Base-by-base conservation (phyloP, 2,329 filamentous ascomycete species). In the Phoma sp. region DNA sequence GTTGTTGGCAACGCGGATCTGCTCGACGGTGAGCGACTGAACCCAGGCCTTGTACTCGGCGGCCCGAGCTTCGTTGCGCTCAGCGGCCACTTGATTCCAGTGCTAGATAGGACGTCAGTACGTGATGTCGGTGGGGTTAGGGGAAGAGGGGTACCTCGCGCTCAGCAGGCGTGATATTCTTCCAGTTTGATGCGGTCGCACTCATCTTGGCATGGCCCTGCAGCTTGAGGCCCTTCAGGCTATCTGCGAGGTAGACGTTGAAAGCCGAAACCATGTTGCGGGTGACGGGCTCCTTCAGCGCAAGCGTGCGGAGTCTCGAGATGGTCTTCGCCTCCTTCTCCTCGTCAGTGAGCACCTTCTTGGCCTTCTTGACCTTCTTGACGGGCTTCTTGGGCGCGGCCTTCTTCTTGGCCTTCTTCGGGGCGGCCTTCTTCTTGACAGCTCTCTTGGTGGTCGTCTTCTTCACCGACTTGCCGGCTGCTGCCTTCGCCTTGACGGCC, bases 1-100 rank as follows among this genome's bases (percentile, higher is more conserved):
- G 10, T 60, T 65, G 68, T 90, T 90, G 51, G 87, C 87, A 3
- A 77, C 53, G 38, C 75, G 76, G 61, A 90, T 88, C 65, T 87
- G 69, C 5, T 83, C 75, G 9, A 84, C 80, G 1, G 83, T 83
- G 65, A 86, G 73, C 3, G 71, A 74, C 26, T 80, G 69, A 17
- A 89, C 69, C 84, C 84, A 90, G 53, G 77, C 67, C 25, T 81
- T 74, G 65, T 81, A 82, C 12, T 74, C 76, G 17, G 74, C 72
- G 17, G 69, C 61, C 42, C 80, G 80, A 12, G 75, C 72, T 33
- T 74, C 76, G 17, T 69, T 79, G 60, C 78, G 80, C 53, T 80
- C 65, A 49, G 77, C 78, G 43, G 81, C 82, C 15, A 80, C 60
- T 42, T 82, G 79, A 61, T 83, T 80, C 68, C 81, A 83, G 62